phyloP scores from a whole-genome alignment of 805 yeast genomes.

The Yamadazyma ubonensis region DNA sequence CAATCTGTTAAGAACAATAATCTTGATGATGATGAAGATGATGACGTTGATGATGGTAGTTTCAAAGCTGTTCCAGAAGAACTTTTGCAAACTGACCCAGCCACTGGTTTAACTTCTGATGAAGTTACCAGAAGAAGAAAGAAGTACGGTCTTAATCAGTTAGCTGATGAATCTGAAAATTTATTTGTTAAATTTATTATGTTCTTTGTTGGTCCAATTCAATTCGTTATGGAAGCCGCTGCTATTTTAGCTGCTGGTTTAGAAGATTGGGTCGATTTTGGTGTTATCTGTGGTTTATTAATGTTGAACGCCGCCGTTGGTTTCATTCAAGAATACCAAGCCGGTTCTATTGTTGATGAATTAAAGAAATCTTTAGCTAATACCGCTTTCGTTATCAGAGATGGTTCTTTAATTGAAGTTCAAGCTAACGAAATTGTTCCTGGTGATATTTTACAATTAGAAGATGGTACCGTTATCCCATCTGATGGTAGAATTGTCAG shows the following conservation, averaged over 20 bases:
- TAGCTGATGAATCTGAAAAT: conserved; percentile 87
- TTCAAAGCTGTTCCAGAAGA: conserved; percentile 83
- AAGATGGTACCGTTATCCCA: conserved; percentile 90
- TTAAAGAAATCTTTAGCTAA: conserved; percentile 93
- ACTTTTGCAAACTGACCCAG: conserved; percentile 77
- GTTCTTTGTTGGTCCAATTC: conserved; percentile 94
- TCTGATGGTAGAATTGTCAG: conserved; percentile 90
- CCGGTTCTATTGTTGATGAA: conserved; percentile 96
- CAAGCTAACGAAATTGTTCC: conserved; percentile 87
- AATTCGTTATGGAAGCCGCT: conserved; percentile 97
- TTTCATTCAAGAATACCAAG: conserved; percentile 96
- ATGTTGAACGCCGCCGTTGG: conserved; percentile 89
- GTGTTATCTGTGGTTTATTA: conserved; percentile 89
- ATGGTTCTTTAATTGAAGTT: conserved; percentile 73
- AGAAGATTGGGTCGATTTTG: conserved; percentile 98
- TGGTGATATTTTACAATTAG: conserved; percentile 90
- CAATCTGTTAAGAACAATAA: conserved; percentile 62
- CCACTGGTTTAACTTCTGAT: conserved; percentile 70
- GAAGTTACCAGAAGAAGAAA: conserved; percentile 82
- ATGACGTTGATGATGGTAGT: conserved; percentile 33
- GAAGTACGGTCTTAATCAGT: conserved; percentile 87
- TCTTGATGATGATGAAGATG: conserved; percentile 57
- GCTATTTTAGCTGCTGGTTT: conserved; percentile 94
- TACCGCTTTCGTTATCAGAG: conserved; percentile 81
- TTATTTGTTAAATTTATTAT: conserved; percentile 71